A percentile compares a stretch with the other conserved stretches of the same genome.
Evolutionary conservation across 2,329 filamentous ascomycete species (phyloP).

Genomic region (Biscogniauxia mediterranea): DNA sequence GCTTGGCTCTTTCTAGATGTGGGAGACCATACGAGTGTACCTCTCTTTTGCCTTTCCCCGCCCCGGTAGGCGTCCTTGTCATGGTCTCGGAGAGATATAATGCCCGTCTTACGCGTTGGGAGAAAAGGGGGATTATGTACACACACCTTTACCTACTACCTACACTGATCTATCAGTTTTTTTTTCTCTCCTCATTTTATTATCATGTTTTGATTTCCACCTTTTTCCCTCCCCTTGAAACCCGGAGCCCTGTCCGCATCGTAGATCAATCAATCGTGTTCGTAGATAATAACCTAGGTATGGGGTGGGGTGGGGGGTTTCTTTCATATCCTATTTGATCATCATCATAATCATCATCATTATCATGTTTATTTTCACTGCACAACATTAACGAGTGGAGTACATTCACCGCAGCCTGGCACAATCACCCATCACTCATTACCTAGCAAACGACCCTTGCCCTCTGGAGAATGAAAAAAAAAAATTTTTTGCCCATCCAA

Average conservation of each 20-base stretch:
- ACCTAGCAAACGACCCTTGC: not conserved
- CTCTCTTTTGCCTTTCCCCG: too few species aligned
- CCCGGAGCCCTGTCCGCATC: not conserved
- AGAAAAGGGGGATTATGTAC: too few species aligned
- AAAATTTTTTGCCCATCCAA: too few species aligned
- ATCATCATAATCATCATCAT: too few species aligned
- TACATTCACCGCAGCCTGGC: not conserved
- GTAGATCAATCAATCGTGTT: not conserved
- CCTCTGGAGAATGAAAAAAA: not conserved
- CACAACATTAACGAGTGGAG: not conserved
- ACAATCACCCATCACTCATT: not conserved
- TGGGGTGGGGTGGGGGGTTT: not conserved
- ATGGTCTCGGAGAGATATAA: not conserved
- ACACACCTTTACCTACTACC: too few species aligned
- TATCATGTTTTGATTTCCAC: too few species aligned
- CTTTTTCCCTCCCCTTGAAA: too few species aligned
- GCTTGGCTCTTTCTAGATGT: too few species aligned
- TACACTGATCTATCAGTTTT: not conserved
- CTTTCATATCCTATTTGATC: not conserved
- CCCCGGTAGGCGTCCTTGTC: not conserved
- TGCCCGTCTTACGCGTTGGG: not conserved
- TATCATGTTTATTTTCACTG: not conserved
- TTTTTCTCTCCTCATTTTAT: not conserved
- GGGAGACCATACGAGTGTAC: too few species aligned
- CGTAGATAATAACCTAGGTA: not conserved